Evolutionary conservation across 495 filamentous ascomycete species (phyloP).

Genomic region (Massariosphaeria phaeospora): DNA sequence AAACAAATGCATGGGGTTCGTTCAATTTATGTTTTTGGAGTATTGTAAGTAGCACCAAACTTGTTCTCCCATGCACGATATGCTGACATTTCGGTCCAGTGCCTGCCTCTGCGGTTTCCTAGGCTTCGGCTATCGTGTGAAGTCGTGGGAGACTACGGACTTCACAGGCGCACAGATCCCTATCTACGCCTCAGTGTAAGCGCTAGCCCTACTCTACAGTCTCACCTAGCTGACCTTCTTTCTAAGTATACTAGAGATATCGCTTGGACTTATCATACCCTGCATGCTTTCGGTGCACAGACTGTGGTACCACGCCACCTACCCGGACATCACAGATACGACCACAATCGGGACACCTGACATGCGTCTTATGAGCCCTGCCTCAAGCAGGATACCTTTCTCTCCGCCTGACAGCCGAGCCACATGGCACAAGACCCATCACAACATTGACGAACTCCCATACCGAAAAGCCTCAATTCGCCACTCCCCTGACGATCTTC

Average conservation of each 20-base stretch:
- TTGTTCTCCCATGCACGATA: background rate
- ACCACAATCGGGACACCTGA: conserved; percentile 13
- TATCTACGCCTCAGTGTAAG: conserved; percentile 16
- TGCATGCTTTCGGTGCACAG: conserved; percentile 17
- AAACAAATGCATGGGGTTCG: conserved; percentile 17
- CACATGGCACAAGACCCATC: conserved; percentile 24
- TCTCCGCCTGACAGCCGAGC: conserved; percentile 1
- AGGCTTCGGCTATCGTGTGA: conserved; percentile 14
- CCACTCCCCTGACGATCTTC: background rate
- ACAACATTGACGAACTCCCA: conserved; percentile 23
- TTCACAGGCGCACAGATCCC: conserved; percentile 24
- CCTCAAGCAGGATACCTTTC: too few species aligned
- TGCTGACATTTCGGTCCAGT: background rate
- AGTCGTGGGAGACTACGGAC: conserved; percentile 14
- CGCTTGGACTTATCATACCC: conserved; percentile 19
- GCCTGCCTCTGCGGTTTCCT: conserved; percentile 17
- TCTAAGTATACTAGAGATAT: conserved; percentile 9
- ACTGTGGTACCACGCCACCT: conserved; percentile 6
- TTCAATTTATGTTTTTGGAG: conserved; percentile 1
- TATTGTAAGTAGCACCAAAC: conserved; percentile 1
- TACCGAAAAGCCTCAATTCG: conserved; percentile 1
- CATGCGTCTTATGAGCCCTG: conserved; percentile 3
- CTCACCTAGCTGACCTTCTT: background rate
- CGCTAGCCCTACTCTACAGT: background rate
- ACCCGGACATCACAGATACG: conserved; percentile 17